Evolutionary conservation across 1,139 yeast species (phyloP), one percentile per base, ranked within the genome.

Genomic region (Blastobotrys apis): DNA sequence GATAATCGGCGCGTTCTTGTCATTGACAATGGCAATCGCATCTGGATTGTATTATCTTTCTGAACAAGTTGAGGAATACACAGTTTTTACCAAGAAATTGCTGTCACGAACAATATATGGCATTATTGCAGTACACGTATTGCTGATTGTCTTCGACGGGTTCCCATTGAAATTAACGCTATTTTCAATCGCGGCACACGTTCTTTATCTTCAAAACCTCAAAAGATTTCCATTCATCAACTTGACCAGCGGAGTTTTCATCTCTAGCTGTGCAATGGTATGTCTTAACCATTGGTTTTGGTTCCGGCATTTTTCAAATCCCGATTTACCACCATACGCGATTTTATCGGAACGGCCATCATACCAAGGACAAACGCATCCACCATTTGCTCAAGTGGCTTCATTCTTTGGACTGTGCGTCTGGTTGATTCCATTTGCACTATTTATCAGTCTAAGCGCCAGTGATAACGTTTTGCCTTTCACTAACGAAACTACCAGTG

Each of bases 391-490:
- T 1, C 96, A 94, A 60, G 86, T 92, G 2, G 86, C 97, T 22
- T 84, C 97, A 3, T 92, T 92, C 64, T 88, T 94, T 60, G 98
- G 97, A 1, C 69, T 92, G 35, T 82, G 94, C 56, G 82, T 92
- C 12, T 92, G 99, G 99, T 74, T 90, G 49, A 77, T 92, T 35
- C 99, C 99, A 26, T 88, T 92, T 65, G 81, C 96, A 2, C 72
- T 94, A 51, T 90, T 94, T 65, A 92, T 94, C 22, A 84, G 95
- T 41, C 73, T 92, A 49, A 84, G 95, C 61, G 97, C 97, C 5
- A 85, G 87, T 51, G 99, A 94, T 58, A 84, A 87, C 58, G 78
- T 84, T 22, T 73, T 92, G 41, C 98, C 98, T 30, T 71, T 56
- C 19, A 51, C 56, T 26, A 38, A 39, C 23, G 61, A 52, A 19